Evolutionary conservation across 257 asterid species (phyloP), one percentile per base, ranked within the genome.

Genomic region (Ocimum tenuiflorum): DNA sequence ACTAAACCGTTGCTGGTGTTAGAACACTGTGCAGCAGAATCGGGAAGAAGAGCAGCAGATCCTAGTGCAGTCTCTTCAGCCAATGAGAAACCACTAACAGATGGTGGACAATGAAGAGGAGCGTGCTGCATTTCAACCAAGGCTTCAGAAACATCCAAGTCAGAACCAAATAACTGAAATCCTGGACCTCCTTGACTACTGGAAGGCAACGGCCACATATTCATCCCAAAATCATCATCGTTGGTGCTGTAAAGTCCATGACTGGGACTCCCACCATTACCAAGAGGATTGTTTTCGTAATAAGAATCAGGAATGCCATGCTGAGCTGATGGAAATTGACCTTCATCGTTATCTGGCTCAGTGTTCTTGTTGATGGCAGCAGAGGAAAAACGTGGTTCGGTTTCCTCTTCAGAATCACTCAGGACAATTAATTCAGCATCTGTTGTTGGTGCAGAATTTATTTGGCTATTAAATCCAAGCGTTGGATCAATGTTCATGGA

Each of bases 351-450:
- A 70, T 82, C 84, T 11, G 69, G 68, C 46, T 36, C 78, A 43
- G 46, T 67, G 42, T 67, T 74, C 60, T 73, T 80, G 75, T 67
- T 78, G 49, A 35, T 57, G 57, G 72, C 66, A 20, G 71, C 91
- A 68, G 88, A 64, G 41, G 88, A 36, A 45, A 78, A 41, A 17
- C 71, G 51, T 13, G 84, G 87, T 38, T 77, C 85, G 63, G 50
- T 83, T 75, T 87, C 99, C 42, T 91, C 97, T 4, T 94, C 99
- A 2, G 99, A 86, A 78, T 91, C 98, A 73, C 91, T 87, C 31
- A 91, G 86, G 46, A 85, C 77, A 61, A 91, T 91, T 17, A 94
- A 78, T 54, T 85, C 95, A 63, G 87, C 72, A 62, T 82, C 89
- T 60, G 75, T 83, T 47, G 77, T 59, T 11, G 85, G 79, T 17